Base-by-base conservation (phyloP, 805 yeast species). In the Starmerella bombi region DNA sequence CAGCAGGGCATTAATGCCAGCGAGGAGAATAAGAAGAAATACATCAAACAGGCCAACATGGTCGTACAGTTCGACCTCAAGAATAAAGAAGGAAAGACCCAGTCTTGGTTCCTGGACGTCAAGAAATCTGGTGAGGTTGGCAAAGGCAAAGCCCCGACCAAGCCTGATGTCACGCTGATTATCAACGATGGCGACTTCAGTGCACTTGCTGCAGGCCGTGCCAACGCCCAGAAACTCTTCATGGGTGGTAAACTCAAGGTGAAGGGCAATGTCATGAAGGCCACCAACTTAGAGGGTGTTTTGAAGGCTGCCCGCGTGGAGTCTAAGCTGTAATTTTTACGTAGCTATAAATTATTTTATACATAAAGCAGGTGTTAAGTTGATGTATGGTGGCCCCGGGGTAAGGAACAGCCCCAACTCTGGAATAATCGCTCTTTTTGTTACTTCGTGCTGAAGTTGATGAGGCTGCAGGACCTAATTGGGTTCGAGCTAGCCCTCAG, bases 201-300 rank as follows among this genome's bases (percentile, higher is more conserved):
- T 51, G 74, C 71, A 58, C 70, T 83, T 51, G 80, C 80, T 40
- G 64, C 67, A 46, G 93, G 93, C 47, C 80, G 81, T 68, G 75
- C 84, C 49, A 78, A 77, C 60, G 83, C 93, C 35, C 93, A 83
- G 63, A 77, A 75, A 64, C 70, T 83, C 55, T 83, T 81, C 61
- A 73, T 83, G 80, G 65, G 71, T 53, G 94, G 94, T 32, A 79
- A 78, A 62, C 72, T 83, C 61, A 82, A 81, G 70, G 77, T 83
- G 49, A 80, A 77, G 68, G 94, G 94, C 50, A 81, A 84, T 65
- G 78, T 83, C 65, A 80, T 80, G 86, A 83, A 83, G 69, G 93
- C 93, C 40, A 73, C 86, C 34, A 72, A 74, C 44, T 72, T 80
- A 45, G 88, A 80, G 61, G 64, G 70, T 36, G 72, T 80, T 37